phyloP scores from a whole-genome alignment of 2,329 filamentous ascomycete species.

The Sporothrix pseudoabietina region DNA sequence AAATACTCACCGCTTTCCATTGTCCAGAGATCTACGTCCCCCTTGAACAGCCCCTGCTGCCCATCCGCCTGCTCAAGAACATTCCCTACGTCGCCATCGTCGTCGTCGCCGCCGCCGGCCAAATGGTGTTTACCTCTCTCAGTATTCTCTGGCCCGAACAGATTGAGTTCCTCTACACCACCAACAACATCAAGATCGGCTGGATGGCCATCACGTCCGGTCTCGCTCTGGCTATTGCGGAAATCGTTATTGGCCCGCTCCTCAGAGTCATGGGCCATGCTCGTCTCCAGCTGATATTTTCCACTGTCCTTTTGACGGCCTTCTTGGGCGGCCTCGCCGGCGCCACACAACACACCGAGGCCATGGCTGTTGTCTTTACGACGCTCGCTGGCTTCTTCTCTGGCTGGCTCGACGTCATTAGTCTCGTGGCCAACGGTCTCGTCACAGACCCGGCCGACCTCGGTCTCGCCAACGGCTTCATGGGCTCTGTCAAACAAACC shows the following conservation, averaged over 20 bases:
- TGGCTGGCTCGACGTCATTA: constrained; percentile 29
- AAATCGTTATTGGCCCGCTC: constrained; percentile 15
- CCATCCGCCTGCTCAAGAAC: constrained; percentile 44
- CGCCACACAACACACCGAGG: constrained; percentile 24
- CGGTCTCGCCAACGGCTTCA: constrained; percentile 30
- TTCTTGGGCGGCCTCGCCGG: constrained; percentile 27
- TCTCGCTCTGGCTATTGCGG: constrained; percentile 13
- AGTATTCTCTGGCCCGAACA: constrained; percentile 45
- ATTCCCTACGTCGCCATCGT: constrained; percentile 39
- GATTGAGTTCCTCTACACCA: constrained; percentile 39
- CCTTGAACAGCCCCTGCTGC: constrained; percentile 44
- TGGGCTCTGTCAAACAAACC: constrained; percentile 29
- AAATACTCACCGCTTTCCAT: not conserved
- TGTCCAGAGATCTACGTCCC: constrained; percentile 34
- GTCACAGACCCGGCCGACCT: constrained; percentile 30
- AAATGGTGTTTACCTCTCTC: constrained; percentile 44
- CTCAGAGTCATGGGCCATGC: constrained; percentile 11
- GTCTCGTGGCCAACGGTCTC: constrained; percentile 28
- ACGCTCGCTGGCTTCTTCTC: constrained; percentile 28
- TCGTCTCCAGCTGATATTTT: constrained; percentile 17
- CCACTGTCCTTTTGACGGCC: constrained; percentile 7
- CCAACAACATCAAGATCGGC: constrained; percentile 26
- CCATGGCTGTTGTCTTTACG: constrained; percentile 25
- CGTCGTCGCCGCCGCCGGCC: constrained; percentile 43
- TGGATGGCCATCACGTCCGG: constrained; percentile 25